Conservation (phyloP, 2,329 filamentous ascomycete species). For the Metarhizium guizhouense region DNA sequence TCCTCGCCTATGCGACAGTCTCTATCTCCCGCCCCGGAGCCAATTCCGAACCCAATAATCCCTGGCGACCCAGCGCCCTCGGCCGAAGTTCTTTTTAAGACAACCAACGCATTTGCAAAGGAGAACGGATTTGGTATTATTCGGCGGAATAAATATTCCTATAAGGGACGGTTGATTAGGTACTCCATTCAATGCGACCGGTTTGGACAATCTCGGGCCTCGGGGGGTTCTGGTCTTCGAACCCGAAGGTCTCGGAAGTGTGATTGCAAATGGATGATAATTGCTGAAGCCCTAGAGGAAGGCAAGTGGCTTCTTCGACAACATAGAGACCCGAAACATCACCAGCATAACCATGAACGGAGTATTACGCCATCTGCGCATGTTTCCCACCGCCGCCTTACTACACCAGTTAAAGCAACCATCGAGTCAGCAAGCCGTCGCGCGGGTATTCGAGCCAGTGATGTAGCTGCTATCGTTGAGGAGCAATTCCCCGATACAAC, state of each 20-base stretch:
- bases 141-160: slow-evolving; percentile 1
- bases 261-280: slow-evolving; percentile 8
- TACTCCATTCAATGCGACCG: slow-evolving; percentile 8
- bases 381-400: slow-evolving; percentile 7
- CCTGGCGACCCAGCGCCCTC: neutral
- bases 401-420: slow-evolving; percentile 5
- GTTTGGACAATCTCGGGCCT: slow-evolving; percentile 3
- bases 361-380: slow-evolving; percentile 5
- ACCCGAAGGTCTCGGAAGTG: slow-evolving; percentile 8
- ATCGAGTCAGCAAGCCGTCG: slow-evolving; percentile 9
- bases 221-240: slow-evolving; percentile 2
- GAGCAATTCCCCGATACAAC: slow-evolving; percentile 6
- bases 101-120: slow-evolving; percentile 4
- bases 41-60: slow-evolving; percentile 8
- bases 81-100: neutral
- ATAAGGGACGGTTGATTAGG: slow-evolving; percentile 3
- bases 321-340: neutral
- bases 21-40: neutral
- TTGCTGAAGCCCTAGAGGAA: slow-evolving; percentile 7
- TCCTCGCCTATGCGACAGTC: slow-evolving; percentile 1
- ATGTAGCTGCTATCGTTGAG: slow-evolving; percentile 8
- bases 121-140: slow-evolving; percentile 5
- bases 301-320: neutral
- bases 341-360: neutral
- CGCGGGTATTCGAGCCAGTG: slow-evolving; percentile 9